A percentile compares a stretch with the other conserved stretches of the same genome.
Conservation (phyloP, 2,329 filamentous ascomycete genomes). For the Cladosporium sp. region DNA sequence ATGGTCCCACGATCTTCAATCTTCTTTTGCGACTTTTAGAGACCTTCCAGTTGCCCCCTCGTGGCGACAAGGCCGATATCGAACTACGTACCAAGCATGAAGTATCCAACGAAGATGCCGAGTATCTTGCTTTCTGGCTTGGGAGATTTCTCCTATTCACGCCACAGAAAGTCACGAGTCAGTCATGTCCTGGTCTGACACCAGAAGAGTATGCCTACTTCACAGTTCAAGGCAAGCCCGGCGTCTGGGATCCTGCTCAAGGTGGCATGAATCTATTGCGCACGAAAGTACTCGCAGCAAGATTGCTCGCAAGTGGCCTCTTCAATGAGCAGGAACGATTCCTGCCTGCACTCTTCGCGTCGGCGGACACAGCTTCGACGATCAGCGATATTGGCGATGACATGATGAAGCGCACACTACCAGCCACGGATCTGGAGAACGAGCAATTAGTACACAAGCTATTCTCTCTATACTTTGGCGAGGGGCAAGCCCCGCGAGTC, state of each 20-base stretch:
- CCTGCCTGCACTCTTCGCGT: constrained; percentile 75
- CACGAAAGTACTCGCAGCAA: constrained; percentile 65
- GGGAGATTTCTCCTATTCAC: constrained; percentile 70
- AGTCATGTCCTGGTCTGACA: constrained; percentile 58
- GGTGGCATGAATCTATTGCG: constrained; percentile 64
- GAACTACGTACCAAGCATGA: constrained; percentile 63
- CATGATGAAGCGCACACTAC: constrained; percentile 71
- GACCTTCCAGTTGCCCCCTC: constrained; percentile 65
- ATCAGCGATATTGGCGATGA: constrained; percentile 85
- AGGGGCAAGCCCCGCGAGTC: constrained; percentile 41
- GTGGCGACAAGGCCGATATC: constrained; percentile 74
- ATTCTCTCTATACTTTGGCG: constrained; percentile 67
- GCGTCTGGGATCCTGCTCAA: constrained; percentile 61
- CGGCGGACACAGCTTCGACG: constrained; percentile 74
- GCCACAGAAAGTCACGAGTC: constrained; percentile 31
- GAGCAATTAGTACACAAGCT: constrained; percentile 58
- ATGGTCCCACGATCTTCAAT: constrained; percentile 70
- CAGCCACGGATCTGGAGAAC: constrained; percentile 69
- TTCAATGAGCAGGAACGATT: constrained; percentile 83
- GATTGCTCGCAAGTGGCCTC: constrained; percentile 75
- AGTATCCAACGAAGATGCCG: constrained; percentile 66
- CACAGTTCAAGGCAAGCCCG: constrained; percentile 61
- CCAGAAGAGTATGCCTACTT: constrained; percentile 66
- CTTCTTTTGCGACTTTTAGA: constrained; percentile 73
- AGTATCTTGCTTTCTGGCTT: constrained; percentile 70